Conservation (phyloP, 1,284 basidiomycete species). For the Anthracocystis panici-leucophaei region DNA sequence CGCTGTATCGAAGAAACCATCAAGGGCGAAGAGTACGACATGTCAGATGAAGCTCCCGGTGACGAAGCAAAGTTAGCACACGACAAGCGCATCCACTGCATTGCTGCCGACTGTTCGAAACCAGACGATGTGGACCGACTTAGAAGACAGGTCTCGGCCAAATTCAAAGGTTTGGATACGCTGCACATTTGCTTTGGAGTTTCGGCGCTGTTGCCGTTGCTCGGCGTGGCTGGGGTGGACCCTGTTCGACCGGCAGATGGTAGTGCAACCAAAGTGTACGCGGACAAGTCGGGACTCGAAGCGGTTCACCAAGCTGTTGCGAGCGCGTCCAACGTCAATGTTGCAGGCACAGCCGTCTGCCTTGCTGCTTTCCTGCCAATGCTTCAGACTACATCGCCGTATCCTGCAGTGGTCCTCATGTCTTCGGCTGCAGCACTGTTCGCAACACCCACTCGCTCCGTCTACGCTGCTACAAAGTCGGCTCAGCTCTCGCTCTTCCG, state of each 20-base stretch:
- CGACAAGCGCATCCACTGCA: slow-evolving; percentile 44
- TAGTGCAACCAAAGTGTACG: slow-evolving; percentile 73
- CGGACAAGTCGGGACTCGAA: slow-evolving; percentile 69
- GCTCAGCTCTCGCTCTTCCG: slow-evolving; percentile 83
- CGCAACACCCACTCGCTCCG: slow-evolving; percentile 84
- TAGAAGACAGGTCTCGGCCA: slow-evolving; percentile 73
- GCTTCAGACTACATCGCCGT: slow-evolving; percentile 77
- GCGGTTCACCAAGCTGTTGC: slow-evolving; percentile 70
- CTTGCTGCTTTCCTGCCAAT: slow-evolving; percentile 76
- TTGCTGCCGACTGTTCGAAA: slow-evolving; percentile 77
- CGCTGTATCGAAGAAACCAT: slow-evolving; percentile 73
- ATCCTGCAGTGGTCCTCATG: slow-evolving; percentile 82
- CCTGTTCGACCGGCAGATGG: slow-evolving; percentile 65
- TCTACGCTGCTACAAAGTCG: slow-evolving; percentile 87
- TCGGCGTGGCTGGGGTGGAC: slow-evolving; percentile 79
- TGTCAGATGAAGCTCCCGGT: slow-evolving; percentile 54
- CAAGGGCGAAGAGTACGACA: slow-evolving; percentile 55
- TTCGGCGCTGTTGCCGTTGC: slow-evolving; percentile 81
- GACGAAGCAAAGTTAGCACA: slow-evolving; percentile 58
- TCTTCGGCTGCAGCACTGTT: slow-evolving; percentile 84
- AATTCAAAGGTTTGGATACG: slow-evolving; percentile 85
- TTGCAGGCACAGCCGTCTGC: slow-evolving; percentile 72
- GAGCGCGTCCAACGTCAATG: slow-evolving; percentile 71
- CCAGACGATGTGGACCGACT: slow-evolving; percentile 79
- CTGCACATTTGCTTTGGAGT: slow-evolving; percentile 86